Base-by-base conservation (phyloP, 2,329 filamentous ascomycete species). In the Albophoma yamanashiensis region DNA sequence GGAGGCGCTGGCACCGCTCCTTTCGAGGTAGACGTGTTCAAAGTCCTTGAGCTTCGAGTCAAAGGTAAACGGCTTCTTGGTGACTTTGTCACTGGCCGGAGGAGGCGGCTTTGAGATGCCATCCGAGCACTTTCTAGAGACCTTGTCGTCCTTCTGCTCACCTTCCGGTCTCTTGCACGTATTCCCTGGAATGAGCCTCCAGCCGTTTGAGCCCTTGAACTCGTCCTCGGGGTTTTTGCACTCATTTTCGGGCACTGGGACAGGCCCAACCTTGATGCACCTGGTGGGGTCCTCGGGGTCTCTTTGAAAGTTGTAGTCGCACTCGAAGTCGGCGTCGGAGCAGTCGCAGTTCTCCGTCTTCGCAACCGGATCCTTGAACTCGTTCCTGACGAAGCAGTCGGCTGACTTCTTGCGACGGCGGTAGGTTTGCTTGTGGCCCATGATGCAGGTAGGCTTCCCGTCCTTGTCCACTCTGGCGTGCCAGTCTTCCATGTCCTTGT, bases 341-440 rank as follows among this genome's bases (percentile, higher is more conserved):
- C 94, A 99, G 47, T 90, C 85, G 78, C 94, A 99, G 55, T 85
- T 75, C 67, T 91, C 84, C 36, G 83, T 88, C 62, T 87, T 78
- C 1, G 89, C 84, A 40, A 83, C 75, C 0, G 89, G 86, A 63
- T 94, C 89, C 69, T 91, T 86, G 76, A 96, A 97, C 58, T 93
- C 85, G 62, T 89, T 81, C 67, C 90, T 89, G 66, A 97, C 82
- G 71, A 97, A 96, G 74, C 95, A 99, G 62, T 96, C 85, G 22
- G 89, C 88, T 66, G 90, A 83, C 71, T 91, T 89, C 78, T 95
- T 97, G 67, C 94, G 87, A 64, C 94, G 86, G 59, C 79, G 82
- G 74, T 89, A 99, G 63, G 84, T 91, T 71, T 97, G 93, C 68
- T 88, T 96, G 71, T 96, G 92, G 25, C 94, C 94, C 93, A 99